Base-by-base conservation (phyloP, 1,284 basidiomycete species). In the Cryptococcus sp. region DNA sequence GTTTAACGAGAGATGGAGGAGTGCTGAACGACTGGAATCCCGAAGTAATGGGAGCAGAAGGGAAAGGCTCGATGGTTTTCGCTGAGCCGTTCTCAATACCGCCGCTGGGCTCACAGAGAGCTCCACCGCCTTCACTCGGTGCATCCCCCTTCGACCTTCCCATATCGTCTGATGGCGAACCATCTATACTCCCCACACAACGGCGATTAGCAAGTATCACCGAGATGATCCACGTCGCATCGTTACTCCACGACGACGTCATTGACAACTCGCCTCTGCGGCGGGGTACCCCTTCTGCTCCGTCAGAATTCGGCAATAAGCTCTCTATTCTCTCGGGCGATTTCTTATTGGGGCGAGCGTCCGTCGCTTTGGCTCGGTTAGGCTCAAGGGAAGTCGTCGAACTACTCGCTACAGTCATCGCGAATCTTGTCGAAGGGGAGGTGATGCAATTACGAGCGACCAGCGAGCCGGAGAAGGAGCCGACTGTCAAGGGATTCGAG, bases 161-260 rank as follows among this genome's bases (percentile, higher is more conserved):
- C 39, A 20, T 65, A 53, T 17, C 57, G 42, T 22, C 60, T 54
- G 7, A 53, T 35, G 57, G 52, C 20, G 22, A 63, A 39, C 68
- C 72, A 1, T 56, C 69, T 19, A 77, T 84, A 53, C 84, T 98
- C 8, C 92, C 95, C 7, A 90, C 92, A 0, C 95, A 99, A 78
- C 81, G 89, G 23, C 87, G 95, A 31, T 85, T 99, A 23, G 95
- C 95, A 1, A 92, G 95, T 73, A 96, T 99, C 57, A 89, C 93
- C 51, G 96, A 99, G 78, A 97, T 99, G 93, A 93, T 99, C 62
- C 94, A 99, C 75, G 92, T 97, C 64, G 95, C 96, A 31, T 95
- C 91, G 1, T 83, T 96, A 7, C 81, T 99, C 17, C 96, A 99
- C 75, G 93, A 99, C 84, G 91, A 93, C 70, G 93, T 99, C 51